A percentile compares a stretch with the other conserved stretches of the same genome.
phyloP scores from a whole-genome alignment of 441 rosid genomes.

The Syzygium syzygioides region DNA sequence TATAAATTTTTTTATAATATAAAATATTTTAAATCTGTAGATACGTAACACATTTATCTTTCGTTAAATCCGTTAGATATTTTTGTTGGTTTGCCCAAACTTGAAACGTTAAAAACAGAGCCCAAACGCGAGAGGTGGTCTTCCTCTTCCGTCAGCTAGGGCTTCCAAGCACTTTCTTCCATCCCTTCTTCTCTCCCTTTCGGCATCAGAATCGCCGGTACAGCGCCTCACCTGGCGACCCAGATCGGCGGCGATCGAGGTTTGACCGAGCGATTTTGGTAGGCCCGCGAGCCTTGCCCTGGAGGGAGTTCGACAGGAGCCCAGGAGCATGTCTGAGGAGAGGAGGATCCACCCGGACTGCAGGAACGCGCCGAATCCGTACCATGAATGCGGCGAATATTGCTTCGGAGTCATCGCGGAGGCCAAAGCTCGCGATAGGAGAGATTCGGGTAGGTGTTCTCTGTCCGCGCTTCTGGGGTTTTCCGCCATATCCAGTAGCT shows the following conservation, averaged over 20 bases:
- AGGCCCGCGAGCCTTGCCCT: not conserved
- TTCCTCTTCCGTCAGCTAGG: not conserved
- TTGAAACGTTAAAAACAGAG: not conserved
- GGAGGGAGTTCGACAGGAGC: not conserved
- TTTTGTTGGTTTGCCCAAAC: not conserved
- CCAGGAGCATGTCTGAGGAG: slow-evolving; percentile 4
- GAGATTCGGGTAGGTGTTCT: slow-evolving; percentile 18
- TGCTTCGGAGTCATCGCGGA: slow-evolving; percentile 44
- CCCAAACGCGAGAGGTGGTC: not conserved
- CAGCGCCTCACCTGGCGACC: not conserved
- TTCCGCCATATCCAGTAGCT: not conserved
- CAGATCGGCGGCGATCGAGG: not conserved
- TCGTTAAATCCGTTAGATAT: too few species aligned
- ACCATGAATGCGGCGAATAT: slow-evolving; percentile 16
- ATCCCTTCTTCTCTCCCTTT: not conserved
- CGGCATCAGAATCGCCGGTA: not conserved
- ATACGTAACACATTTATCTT: accelerated
- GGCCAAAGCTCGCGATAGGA: slow-evolving; percentile 35
- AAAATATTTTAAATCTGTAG: accelerated
- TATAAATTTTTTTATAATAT: too few species aligned
- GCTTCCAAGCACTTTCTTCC: not conserved
- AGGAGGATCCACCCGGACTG: slow-evolving; percentile 15
- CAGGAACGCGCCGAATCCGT: slow-evolving; percentile 14
- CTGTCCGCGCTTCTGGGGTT: not conserved
- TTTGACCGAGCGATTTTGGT: not conserved